Evolutionary conservation across 108 stramenopile species (phyloP).

Genomic region (Fistulifera pelliculosa): DNA sequence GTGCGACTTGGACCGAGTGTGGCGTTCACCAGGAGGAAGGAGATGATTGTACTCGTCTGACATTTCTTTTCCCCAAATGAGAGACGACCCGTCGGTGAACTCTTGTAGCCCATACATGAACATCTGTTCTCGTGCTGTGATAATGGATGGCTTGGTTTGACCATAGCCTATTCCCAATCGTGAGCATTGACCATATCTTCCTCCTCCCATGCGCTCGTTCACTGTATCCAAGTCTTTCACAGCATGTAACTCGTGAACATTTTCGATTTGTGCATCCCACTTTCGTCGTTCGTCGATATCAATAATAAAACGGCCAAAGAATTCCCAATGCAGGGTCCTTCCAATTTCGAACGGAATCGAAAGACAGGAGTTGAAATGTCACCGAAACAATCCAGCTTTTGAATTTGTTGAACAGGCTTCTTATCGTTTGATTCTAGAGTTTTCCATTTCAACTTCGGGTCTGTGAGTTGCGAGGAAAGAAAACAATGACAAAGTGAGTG

Average conservation of each 20-base stretch:
- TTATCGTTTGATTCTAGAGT: constrained; percentile 35
- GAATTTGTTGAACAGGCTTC: constrained; percentile 35
- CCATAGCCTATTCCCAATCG: constrained; percentile 57
- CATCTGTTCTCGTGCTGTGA: constrained; percentile 52
- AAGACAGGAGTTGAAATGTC: constrained; percentile 44
- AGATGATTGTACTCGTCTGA: constrained; percentile 52
- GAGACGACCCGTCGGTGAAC: constrained; percentile 34
- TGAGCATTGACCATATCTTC: constrained; percentile 46
- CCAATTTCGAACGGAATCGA: constrained; percentile 42
- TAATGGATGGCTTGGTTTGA: constrained; percentile 37
- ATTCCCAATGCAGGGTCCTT: constrained; percentile 49
- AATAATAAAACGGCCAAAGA: constrained; percentile 58
- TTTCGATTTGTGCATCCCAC: constrained; percentile 57
- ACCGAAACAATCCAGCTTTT: constrained; percentile 60
- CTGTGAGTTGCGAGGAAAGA: too few relatives aligned
- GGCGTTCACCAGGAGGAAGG: constrained; percentile 40
- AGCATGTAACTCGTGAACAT: constrained; percentile 46
- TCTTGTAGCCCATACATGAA: constrained; percentile 61
- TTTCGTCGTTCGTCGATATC: constrained; percentile 36
- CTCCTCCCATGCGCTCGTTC: constrained; percentile 61
- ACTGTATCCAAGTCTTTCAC: constrained; percentile 48
- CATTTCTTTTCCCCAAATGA: constrained; percentile 68
- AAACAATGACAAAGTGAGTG: not conserved
- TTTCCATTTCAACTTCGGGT: constrained; percentile 39
- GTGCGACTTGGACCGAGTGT: constrained; percentile 49